Percentiles rank a stretch among this genome's conserved stretches.
These are phyloP conservation scores for Boletus insuetus DNA, from an alignment of 768 basidiomycete genomes.

Conservation along the genomic window DNA sequence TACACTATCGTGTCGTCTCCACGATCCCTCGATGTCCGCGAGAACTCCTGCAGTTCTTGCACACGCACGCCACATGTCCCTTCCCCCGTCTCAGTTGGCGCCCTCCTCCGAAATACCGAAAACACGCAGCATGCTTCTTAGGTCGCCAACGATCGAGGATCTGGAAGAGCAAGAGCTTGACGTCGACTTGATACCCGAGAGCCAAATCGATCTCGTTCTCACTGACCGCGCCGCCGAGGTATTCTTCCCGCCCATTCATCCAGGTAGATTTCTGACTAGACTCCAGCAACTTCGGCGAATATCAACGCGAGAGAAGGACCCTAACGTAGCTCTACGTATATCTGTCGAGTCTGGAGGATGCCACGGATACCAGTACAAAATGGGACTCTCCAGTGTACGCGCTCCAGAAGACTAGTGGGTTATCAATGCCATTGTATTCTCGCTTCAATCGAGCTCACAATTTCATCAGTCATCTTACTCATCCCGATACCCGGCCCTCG, in stretches of 20 bases:
- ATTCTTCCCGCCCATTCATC: conserved; percentile 16
- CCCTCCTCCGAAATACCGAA: conserved; percentile 41
- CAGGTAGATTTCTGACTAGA: neutral
- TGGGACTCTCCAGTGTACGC: conserved; percentile 67
- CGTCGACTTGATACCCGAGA: conserved; percentile 51
- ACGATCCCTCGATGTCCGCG: neutral
- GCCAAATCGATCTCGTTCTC: conserved; percentile 54
- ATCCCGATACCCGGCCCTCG: conserved; percentile 66
- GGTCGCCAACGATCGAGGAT: conserved; percentile 50
- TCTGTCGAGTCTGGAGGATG: conserved; percentile 93
- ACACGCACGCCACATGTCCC: conserved; percentile 2
- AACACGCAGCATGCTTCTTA: conserved; percentile 47
- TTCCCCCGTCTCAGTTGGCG: conserved; percentile 23
- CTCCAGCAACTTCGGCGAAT: conserved; percentile 73
- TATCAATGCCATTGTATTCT: neutral
- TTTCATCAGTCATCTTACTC: conserved; percentile 59
- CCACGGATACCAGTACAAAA: conserved; percentile 96
- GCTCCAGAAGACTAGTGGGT: conserved; percentile 85
- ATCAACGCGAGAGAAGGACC: conserved; percentile 58
- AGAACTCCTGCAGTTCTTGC: neutral
- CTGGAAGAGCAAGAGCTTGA: conserved; percentile 63
- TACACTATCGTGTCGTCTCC: too few species aligned
- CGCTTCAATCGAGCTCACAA: neutral
- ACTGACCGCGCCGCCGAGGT: conserved; percentile 80
- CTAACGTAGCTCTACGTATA: conserved; percentile 70